These are phyloP conservation scores for Rhododendron molle DNA, from an alignment of 148 eudicot species.

Conservation along the genomic window DNA sequence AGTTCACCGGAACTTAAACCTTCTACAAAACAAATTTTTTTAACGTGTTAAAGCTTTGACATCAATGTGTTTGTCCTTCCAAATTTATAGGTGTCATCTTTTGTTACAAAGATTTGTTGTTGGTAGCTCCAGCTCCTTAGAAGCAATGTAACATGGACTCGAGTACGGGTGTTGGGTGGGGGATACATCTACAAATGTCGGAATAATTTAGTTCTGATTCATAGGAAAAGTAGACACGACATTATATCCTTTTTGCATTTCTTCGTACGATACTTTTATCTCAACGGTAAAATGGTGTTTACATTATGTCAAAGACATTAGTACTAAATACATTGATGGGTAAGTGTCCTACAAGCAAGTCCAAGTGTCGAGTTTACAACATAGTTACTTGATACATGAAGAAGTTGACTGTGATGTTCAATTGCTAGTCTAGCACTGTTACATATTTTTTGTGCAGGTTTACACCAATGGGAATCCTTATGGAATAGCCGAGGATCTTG, in stretches of 20 bases:
- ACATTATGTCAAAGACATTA: not conserved
- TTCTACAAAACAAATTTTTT: not conserved
- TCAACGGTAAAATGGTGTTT: not conserved
- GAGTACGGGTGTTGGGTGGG: not conserved
- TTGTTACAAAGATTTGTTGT: not conserved
- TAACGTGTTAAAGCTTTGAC: not conserved
- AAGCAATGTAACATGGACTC: not conserved
- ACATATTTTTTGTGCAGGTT: conserved; percentile 39
- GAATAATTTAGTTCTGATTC: not conserved
- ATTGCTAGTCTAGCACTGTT: not conserved
- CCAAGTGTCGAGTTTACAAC: not conserved
- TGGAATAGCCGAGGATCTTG: conserved; percentile 85
- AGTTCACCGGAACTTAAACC: not conserved
- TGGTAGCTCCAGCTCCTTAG: not conserved
- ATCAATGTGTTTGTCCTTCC: not conserved
- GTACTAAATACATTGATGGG: not conserved
- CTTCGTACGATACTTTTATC: not conserved
- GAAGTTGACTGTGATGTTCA: not conserved
- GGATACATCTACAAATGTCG: not conserved
- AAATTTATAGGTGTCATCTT: not conserved
- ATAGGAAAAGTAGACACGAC: not conserved
- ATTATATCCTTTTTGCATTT: not conserved
- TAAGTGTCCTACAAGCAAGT: not conserved
- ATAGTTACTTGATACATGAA: not conserved
- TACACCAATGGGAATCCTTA: conserved; percentile 90